phyloP scores from a whole-genome alignment of 2,329 filamentous ascomycete species.

The Microsporum ferrugineum region DNA sequence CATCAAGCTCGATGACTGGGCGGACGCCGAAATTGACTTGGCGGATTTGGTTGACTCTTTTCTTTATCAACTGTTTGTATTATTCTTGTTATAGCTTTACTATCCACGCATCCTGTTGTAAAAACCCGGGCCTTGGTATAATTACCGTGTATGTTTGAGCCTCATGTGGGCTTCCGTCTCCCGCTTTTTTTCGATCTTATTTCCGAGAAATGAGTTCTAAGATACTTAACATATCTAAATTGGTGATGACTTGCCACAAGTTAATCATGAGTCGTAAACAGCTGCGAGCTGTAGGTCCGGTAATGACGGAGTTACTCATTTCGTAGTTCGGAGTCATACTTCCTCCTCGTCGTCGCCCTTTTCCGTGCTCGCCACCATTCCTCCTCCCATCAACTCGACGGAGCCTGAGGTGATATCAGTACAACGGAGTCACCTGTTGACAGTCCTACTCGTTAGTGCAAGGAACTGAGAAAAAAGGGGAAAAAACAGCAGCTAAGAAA shows the following conservation, averaged over 20 bases:
- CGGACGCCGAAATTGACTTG: neutral
- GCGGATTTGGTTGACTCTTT: neutral
- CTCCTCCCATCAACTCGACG: slow-evolving; percentile 8
- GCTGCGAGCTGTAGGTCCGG: neutral
- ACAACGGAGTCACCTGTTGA: slow-evolving; percentile 58
- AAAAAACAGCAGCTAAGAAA: neutral
- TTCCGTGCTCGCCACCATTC: neutral
- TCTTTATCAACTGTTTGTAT: neutral
- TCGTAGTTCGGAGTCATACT: neutral
- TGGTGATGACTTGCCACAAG: neutral
- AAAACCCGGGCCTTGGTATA: neutral
- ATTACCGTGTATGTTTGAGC: neutral
- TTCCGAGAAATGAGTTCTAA: too few relatives aligned
- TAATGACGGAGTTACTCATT: neutral
- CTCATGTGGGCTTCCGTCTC: neutral
- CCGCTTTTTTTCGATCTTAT: neutral
- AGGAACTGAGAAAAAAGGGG: neutral
- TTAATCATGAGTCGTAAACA: neutral
- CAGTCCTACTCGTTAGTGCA: neutral
- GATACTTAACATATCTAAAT: too few relatives aligned
- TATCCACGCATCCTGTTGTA: neutral
- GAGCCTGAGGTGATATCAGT: slow-evolving; percentile 53
- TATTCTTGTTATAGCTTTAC: neutral
- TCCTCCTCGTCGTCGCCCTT: neutral
- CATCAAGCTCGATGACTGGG: neutral